Evolutionary conservation across 345 rosid genomes (phyloP), one percentile per base, ranked within the genome.

Genomic region (Boechera retrofracta): DNA sequence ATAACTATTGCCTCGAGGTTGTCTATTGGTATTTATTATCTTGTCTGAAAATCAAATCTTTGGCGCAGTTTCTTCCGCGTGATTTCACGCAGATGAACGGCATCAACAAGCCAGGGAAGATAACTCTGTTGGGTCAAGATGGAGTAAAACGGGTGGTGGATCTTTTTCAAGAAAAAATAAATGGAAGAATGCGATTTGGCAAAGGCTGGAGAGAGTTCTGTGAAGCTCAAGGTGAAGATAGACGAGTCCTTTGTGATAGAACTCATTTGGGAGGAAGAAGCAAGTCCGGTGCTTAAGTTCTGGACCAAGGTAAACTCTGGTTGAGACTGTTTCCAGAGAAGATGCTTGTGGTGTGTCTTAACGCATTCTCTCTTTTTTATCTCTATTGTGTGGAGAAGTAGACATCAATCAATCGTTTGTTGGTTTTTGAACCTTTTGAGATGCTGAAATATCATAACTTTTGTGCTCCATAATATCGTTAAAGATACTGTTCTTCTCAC

Each of bases 141-240:
- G 74, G 77, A 59, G 74, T 42, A 16, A 73, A 26, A 35, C 5
- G 35, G 74, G 41, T 31, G 28, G 73, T 73, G 57, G 15, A 67
- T 49, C 73, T 78, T 48, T 32, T 21, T 33, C 15, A 31, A 36
- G 18, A 72, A 3, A 59, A 52, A n/a, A 4, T 0, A 6, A 3
- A 8, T 1, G 28, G 59, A 55, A 9, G 0, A 11, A 35, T 78
- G 67, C 28, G 72, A 24, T 5, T 65, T 6, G 76, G 81, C 13
- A 71, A 64, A 71, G 72, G 77, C 21, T 72, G 81, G 74, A 78
- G 69, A 66, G 29, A 73, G 5, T 78, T 72, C 44, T 72, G 69
- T 66, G 28, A 67, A 12, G 74, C 69, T 67, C 62, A 78, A 31
- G 81, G 58, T 78, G 15, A 59, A 59, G 65, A 16, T 66, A 51